phyloP scores from a whole-genome alignment of 1,139 yeast genomes.

The Zygoascus meyerae region DNA sequence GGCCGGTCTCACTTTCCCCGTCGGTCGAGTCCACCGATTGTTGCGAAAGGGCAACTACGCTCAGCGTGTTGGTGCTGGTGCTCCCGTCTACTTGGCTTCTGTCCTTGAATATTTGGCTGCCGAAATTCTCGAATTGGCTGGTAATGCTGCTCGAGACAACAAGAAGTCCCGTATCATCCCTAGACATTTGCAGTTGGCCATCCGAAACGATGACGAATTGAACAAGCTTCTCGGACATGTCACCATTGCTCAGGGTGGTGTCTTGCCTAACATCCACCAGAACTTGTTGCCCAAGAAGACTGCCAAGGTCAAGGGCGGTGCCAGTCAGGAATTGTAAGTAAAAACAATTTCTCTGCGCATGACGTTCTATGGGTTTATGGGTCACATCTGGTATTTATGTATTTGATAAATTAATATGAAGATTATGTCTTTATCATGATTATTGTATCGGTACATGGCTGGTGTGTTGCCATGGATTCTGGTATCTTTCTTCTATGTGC shows the following conservation, averaged over 20 bases:
- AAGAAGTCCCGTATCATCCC: slow-evolving; percentile 98
- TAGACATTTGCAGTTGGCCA: slow-evolving; percentile 96
- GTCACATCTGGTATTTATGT: slow-evolving; percentile 11
- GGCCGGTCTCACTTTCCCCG: slow-evolving; percentile 99
- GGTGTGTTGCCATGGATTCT: no score
- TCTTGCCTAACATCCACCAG: slow-evolving; percentile 89
- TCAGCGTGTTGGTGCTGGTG: slow-evolving; percentile 98
- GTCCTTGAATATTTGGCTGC: slow-evolving; percentile 96
- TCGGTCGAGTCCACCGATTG: slow-evolving; percentile 97
- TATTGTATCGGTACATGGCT: no score
- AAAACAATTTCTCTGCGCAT: slow-evolving; percentile 10
- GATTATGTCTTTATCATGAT: slow-evolving; percentile 5
- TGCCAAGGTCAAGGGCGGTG: slow-evolving; percentile 33
- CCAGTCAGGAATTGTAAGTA: slow-evolving; percentile 35
- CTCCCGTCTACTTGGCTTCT: slow-evolving; percentile 92
- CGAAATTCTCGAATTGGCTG: slow-evolving; percentile 95
- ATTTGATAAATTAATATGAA: slow-evolving; percentile 11
- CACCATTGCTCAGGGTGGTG: slow-evolving; percentile 98
- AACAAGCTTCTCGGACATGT: slow-evolving; percentile 91
- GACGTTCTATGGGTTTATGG: slow-evolving; percentile 8
- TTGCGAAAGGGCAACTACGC: slow-evolving; percentile 98
- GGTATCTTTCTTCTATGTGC: no score
- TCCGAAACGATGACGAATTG: slow-evolving; percentile 96
- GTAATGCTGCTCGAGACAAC: slow-evolving; percentile 98
- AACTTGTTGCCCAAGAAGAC: slow-evolving; percentile 88